These are phyloP conservation scores for Bondarzewia mesenterica DNA, from an alignment of 1,284 basidiomycete species.

Conservation along the genomic window DNA sequence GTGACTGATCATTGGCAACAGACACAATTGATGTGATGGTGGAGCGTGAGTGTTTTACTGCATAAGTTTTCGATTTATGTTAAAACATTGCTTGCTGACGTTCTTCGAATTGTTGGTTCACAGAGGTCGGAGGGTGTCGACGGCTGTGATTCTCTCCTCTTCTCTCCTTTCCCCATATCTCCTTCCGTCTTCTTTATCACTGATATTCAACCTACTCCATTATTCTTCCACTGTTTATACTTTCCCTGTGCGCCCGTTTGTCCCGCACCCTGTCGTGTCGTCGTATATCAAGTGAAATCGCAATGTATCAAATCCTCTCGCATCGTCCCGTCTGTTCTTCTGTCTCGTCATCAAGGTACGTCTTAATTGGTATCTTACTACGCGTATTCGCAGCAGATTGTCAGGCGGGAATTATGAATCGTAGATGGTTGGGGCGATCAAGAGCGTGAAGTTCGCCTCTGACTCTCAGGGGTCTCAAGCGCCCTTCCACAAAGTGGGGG, in stretches of 20 bases:
- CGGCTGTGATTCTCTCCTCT: neutral
- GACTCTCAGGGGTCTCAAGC: no score
- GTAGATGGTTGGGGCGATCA: no score
- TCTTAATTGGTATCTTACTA: no score
- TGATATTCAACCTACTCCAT: neutral
- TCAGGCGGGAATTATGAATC: no score
- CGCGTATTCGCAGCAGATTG: no score
- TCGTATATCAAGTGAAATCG: neutral
- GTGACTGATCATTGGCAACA: conserved; percentile 17
- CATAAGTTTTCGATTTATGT: no score
- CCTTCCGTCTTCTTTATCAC: neutral
- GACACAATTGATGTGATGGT: conserved; percentile 90
- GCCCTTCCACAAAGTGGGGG: no score
- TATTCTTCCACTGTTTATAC: neutral
- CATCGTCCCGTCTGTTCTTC: neutral
- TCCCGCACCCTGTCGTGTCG: neutral
- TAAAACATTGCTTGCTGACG: neutral
- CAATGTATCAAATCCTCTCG: neutral
- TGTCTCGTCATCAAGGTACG: no score
- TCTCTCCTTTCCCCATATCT: neutral
- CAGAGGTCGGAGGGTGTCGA: neutral
- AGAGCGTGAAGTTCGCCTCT: no score
- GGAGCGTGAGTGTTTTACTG: conserved; percentile 71
- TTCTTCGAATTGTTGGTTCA: neutral
- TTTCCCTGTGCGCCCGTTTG: neutral